Base-by-base conservation (phyloP, 768 basidiomycete species). In the Lactifluus pinguis region DNA sequence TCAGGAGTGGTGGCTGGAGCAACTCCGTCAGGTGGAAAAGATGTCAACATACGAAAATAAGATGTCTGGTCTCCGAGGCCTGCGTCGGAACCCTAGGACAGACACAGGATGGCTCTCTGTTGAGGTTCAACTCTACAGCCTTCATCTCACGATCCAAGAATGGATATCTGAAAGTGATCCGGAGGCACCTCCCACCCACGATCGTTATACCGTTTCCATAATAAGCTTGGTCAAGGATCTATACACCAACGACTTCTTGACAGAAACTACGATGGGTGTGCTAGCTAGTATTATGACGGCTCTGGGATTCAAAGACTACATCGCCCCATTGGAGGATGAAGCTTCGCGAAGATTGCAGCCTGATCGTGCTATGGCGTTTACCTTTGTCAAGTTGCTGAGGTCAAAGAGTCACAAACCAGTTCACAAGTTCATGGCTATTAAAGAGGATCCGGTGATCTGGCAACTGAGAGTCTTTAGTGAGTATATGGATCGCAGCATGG, bases 401-500 rank as follows among this genome's bases (percentile, higher is more conserved):
- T 75, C 77, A 11, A 80, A 76, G 64, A 74, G 74, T 7, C 71
- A 72, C 39, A 67, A 68, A 8, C 71, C 77, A 0, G 53, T 75
- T 9, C 69, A 83, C 62, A 67, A 74, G 13, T 86, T 80, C 64
- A 84, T 87, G 83, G 66, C 60, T 1, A 79, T 86, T 57, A 72
- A 64, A 1, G 84, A 86, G 59, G 73, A 83, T 60, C 82, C 83
- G 1, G 69, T 84, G 9, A 71, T 74, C 13, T 89, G 86, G 84
- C 86, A 88, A 68, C 72, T 89, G 29, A 77, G 83, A n/a, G 69
- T 80, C 11, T 87, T 86, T 59, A 87, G 86, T 6, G 80, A 85
- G 63, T 84, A 75, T 66, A 85, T 89, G 86, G 85, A 87, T 65
- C 75, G 86, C 39, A 83, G 79, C 61, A 84, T 89, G 81, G 86